Evolutionary conservation across 345 rosid species (phyloP).

Genomic region (Linum trigynum): DNA sequence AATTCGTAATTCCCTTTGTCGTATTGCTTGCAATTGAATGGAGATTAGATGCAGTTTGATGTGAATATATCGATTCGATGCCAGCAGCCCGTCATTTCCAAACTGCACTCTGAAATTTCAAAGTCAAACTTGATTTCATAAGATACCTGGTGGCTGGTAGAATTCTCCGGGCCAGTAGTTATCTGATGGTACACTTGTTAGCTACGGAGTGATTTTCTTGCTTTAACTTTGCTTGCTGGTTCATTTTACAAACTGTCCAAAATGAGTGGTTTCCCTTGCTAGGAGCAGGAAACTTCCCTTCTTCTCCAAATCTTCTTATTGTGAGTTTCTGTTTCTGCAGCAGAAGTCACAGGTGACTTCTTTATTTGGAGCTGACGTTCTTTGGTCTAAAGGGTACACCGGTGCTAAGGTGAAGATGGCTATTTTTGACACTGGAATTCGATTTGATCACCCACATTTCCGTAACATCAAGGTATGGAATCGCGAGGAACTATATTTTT

Average conservation of each 20-base stretch:
- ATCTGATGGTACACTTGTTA: background rate
- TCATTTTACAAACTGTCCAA: background rate
- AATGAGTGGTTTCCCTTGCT: background rate
- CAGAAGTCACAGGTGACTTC: slow-evolving; percentile 92
- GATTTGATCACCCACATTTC: slow-evolving; percentile 87
- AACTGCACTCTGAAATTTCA: background rate
- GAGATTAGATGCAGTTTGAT: background rate
- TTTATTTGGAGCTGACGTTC: slow-evolving; percentile 82
- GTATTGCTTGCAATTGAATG: background rate
- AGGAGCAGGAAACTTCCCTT: background rate
- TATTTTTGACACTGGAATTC: slow-evolving; percentile 93
- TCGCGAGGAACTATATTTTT: background rate
- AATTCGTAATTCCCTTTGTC: background rate
- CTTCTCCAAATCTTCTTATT: no score
- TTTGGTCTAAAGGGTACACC: slow-evolving; percentile 84
- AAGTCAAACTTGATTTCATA: background rate
- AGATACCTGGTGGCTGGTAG: no score
- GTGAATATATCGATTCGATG: background rate
- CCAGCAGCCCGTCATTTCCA: background rate
- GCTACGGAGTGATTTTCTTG: background rate
- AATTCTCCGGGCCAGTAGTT: background rate
- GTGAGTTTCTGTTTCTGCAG: slow-evolving; percentile 8
- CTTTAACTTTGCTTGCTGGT: background rate
- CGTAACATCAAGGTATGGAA: slow-evolving; percentile 75
- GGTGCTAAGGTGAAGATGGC: slow-evolving; percentile 98